Conservation (phyloP, 179 eudicot genomes). For the Beta corolliflora region DNA sequence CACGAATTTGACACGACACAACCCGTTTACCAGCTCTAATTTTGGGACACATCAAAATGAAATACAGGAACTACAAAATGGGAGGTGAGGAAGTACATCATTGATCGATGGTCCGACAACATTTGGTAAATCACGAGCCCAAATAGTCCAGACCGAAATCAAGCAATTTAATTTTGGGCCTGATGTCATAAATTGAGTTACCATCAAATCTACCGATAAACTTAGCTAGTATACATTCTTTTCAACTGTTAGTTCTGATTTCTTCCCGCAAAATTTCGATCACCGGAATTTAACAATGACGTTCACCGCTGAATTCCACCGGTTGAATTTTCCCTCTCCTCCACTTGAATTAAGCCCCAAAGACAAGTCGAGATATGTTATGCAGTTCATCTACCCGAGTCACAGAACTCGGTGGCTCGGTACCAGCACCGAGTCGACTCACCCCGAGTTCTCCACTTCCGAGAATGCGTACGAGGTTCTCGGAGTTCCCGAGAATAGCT, state of each 20-base stretch:
- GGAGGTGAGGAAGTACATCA: too few species aligned
- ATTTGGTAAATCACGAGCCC: too few species aligned
- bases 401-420: constrained; percentile 39
- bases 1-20: too few species aligned
- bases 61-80: too few species aligned
- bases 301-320: constrained; percentile 5
- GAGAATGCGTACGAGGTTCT: constrained; percentile 73
- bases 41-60: too few species aligned
- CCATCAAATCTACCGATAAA: background rate
- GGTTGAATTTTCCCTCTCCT: constrained; percentile 14
- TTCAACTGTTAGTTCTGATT: background rate
- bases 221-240: background rate
- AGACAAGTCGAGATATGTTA: background rate
- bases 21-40: too few species aligned
- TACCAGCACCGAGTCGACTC: constrained; percentile 51
- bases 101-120: too few species aligned
- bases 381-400: constrained; percentile 25
- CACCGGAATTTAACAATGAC: background rate
- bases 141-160: too few species aligned
- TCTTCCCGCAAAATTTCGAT: constrained; percentile 21
- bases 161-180: background rate
- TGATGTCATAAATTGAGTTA: background rate
- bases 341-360: background rate
- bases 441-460: constrained; percentile 53
- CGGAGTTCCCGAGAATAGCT: constrained; percentile 57